Evolutionary conservation across 306 rosid genomes (phyloP).

Genomic region (Vigna trinervia): DNA sequence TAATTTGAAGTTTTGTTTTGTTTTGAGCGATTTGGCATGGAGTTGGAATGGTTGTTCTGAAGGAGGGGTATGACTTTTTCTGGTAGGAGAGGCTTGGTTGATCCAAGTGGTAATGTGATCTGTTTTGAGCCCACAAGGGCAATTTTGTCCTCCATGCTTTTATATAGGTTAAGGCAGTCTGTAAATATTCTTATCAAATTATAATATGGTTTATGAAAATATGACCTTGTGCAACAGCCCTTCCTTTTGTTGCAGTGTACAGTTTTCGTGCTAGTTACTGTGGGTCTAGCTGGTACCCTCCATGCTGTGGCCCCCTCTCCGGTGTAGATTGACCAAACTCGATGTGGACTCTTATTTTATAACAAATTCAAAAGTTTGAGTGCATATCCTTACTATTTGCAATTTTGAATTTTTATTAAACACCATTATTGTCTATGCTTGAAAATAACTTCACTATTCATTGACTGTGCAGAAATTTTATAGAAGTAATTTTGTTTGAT

Average conservation of each 20-base stretch:
- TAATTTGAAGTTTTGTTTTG: constrained; percentile 13
- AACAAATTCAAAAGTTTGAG: background rate
- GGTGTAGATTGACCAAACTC: background rate
- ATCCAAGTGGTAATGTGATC: constrained; percentile 27
- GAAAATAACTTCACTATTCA: background rate
- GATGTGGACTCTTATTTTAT: background rate
- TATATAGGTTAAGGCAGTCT: constrained; percentile 48
- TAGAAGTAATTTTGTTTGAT: background rate
- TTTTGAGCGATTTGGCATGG: constrained; percentile 23
- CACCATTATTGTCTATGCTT: background rate
- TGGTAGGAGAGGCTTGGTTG: constrained; percentile 28
- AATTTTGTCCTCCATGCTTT: constrained; percentile 49
- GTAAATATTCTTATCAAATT: constrained; percentile 57
- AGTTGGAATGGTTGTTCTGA: background rate
- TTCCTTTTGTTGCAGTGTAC: constrained; percentile 13
- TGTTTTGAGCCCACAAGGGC: constrained; percentile 51
- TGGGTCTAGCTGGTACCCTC: background rate
- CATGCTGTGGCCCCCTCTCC: background rate
- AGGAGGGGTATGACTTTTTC: constrained; percentile 27
- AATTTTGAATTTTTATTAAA: background rate
- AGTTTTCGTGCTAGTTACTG: background rate
- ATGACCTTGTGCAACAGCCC: constrained; percentile 26
- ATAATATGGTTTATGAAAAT: constrained; percentile 38
- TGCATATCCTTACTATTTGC: background rate
- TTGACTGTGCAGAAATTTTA: background rate